These are phyloP conservation scores for Diaporthe sp. DNA, from an alignment of 2,329 filamentous ascomycete genomes.

Conservation along the genomic window DNA sequence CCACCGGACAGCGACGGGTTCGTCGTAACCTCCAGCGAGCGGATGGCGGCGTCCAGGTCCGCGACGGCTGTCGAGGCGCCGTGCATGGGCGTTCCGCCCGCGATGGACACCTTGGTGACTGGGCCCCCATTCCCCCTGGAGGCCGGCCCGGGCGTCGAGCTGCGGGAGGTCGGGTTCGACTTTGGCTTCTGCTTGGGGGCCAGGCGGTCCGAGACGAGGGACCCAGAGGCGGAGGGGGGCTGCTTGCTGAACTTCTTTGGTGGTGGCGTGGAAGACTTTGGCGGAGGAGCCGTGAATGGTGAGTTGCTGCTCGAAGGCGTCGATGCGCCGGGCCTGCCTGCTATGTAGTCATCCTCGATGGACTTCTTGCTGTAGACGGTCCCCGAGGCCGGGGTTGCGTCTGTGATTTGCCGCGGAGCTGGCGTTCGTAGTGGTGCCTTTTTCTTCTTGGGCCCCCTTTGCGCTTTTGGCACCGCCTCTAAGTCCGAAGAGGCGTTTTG, in stretches of 20 bases:
- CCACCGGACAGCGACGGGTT: slow-evolving; percentile 76
- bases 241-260: slow-evolving; percentile 58
- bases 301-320: slow-evolving; percentile 55
- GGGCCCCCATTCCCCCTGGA: slow-evolving; percentile 54
- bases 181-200: slow-evolving; percentile 71
- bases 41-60: slow-evolving; percentile 85
- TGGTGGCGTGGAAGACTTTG: slow-evolving; percentile 64
- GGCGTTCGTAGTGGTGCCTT: slow-evolving; percentile 74
- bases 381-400: slow-evolving; percentile 74
- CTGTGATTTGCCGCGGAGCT: slow-evolving; percentile 73
- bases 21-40: slow-evolving; percentile 89
- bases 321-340: slow-evolving; percentile 60
- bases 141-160: slow-evolving; percentile 65
- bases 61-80: slow-evolving; percentile 81
- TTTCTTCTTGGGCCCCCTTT: slow-evolving; percentile 67
- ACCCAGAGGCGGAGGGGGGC: slow-evolving; percentile 80
- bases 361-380: slow-evolving; percentile 82
- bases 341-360: slow-evolving; percentile 80
- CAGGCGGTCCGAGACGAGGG: slow-evolving; percentile 81
- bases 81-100: slow-evolving; percentile 86
- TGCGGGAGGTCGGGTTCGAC: slow-evolving; percentile 65
- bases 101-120: slow-evolving; percentile 78
- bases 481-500: slow-evolving; percentile 44
- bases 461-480: slow-evolving; percentile 64
- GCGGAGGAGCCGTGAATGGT: slow-evolving; percentile 60